Conservation (phyloP, 1,284 basidiomycete species). For the Boletus sp. region DNA sequence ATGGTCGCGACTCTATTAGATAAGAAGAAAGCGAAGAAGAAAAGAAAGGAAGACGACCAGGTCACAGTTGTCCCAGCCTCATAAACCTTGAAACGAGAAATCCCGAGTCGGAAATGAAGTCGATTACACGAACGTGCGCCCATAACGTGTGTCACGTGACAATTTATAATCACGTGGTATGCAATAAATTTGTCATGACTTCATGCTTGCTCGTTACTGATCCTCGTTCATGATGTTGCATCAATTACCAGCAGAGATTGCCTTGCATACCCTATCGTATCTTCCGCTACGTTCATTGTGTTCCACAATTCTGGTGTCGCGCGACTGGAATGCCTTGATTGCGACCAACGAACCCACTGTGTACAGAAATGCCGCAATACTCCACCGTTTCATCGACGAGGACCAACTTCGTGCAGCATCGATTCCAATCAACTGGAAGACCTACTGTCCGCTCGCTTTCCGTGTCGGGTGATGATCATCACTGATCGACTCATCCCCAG, state of each 20-base stretch:
- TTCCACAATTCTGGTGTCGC: slow-evolving; percentile 39
- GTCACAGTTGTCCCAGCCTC: neutral
- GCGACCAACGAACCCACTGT: slow-evolving; percentile 45
- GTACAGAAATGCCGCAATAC: slow-evolving; percentile 51
- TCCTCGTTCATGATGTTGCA: slow-evolving; percentile 34
- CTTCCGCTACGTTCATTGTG: slow-evolving; percentile 46
- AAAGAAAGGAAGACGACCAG: neutral
- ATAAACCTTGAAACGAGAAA: neutral
- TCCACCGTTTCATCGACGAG: slow-evolving; percentile 45
- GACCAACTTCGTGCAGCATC: slow-evolving; percentile 35
- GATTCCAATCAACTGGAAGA: slow-evolving; percentile 45
- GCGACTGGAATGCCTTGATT: slow-evolving; percentile 45
- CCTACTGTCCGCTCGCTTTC: slow-evolving; percentile 52
- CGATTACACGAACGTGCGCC: neutral
- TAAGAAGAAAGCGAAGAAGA: neutral
- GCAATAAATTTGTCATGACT: neutral
- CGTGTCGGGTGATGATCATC: neutral
- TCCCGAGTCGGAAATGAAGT: neutral
- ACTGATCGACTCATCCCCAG: slow-evolving; percentile 34
- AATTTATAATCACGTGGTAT: neutral
- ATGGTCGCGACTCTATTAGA: slow-evolving; percentile 27
- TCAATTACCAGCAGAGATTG: slow-evolving; percentile 49
- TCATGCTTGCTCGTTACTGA: neutral
- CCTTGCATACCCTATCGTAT: slow-evolving; percentile 44
- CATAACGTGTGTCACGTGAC: slow-evolving; percentile 7